A percentile compares a stretch with the other conserved stretches of the same genome.
Evolutionary conservation across 305 asterid species (phyloP).

Genomic region (Rubia tinctorum): DNA sequence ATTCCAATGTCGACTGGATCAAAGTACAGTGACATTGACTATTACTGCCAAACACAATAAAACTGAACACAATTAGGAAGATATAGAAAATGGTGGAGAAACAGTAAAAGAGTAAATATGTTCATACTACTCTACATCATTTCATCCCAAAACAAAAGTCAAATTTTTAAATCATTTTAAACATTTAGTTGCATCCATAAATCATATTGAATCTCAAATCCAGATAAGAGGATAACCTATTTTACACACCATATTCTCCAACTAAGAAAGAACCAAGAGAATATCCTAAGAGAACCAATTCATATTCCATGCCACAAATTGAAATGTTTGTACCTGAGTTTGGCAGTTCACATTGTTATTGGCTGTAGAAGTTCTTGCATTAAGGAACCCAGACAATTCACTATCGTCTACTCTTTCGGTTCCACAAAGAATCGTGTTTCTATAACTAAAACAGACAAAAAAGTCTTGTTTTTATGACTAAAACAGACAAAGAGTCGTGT

Average conservation of each 20-base stretch:
- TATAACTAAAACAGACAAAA: not conserved
- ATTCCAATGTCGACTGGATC: not conserved
- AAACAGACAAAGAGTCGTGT: not conserved
- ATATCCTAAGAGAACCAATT: not conserved
- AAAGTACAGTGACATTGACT: not conserved
- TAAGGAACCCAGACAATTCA: not conserved
- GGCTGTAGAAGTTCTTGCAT: not conserved
- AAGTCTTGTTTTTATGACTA: not conserved
- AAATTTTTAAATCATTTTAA: not conserved
- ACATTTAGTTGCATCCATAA: not conserved
- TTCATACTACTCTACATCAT: not conserved
- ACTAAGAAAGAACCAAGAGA: not conserved
- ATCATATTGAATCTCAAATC: not conserved
- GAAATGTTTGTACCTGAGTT: not conserved
- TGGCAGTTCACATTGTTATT: not conserved
- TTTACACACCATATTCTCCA: not conserved
- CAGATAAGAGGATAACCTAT: not conserved
- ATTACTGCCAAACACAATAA: not conserved
- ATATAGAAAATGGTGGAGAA: too few species aligned
- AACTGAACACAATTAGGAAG: not conserved
- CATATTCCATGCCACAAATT: not conserved
- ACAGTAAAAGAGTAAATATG: not conserved
- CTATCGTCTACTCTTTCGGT: not conserved
- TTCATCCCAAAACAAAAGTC: not conserved
- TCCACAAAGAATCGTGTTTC: not conserved